Percentiles rank a stretch among this genome's conserved stretches.
phyloP scores from a whole-genome alignment of 805 yeast genomes.

The Vanderwaltozyma verrucispora region DNA sequence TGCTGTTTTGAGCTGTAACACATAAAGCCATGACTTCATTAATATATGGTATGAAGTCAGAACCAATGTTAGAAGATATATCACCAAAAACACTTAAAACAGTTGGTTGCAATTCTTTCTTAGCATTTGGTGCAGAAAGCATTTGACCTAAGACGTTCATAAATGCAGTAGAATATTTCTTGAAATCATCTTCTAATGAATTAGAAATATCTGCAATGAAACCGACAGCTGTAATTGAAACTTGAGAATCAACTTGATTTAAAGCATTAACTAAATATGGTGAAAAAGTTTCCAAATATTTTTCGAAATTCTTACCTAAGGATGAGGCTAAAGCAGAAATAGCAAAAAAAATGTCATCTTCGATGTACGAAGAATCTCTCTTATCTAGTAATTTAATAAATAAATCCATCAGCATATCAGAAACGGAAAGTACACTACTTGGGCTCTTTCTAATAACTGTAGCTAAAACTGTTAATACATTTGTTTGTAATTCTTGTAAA shows the following conservation, averaged over 20 bases:
- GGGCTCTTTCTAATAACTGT: conserved; percentile 77
- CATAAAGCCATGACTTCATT: conserved; percentile 73
- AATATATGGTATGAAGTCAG: conserved; percentile 64
- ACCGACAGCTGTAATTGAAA: conserved; percentile 86
- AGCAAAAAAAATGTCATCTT: conserved; percentile 90
- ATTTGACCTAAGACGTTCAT: conserved; percentile 75
- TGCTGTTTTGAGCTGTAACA: conserved; percentile 49
- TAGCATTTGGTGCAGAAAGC: conserved; percentile 55
- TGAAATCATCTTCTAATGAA: conserved; percentile 65
- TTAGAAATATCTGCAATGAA: conserved; percentile 90
- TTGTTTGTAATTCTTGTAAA: conserved; percentile 82
- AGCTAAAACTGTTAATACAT: conserved; percentile 66
- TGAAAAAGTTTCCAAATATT: conserved; percentile 70
- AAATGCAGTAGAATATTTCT: conserved; percentile 66
- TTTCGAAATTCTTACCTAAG: conserved; percentile 56
- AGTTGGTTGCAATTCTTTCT: conserved; percentile 75
- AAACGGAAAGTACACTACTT: conserved; percentile 48
- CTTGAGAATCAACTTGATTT: conserved; percentile 70
- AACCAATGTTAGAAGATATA: conserved; percentile 80
- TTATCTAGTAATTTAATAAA: conserved; percentile 60
- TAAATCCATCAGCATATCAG: conserved; percentile 79
- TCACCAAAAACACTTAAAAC: conserved; percentile 93
- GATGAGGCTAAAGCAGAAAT: conserved; percentile 84
- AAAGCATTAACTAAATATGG: conserved; percentile 77
- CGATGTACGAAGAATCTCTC: conserved; percentile 59